These are phyloP conservation scores for Flaveria bidentis DNA, from an alignment of 129 eudicot genomes.

Conservation along the genomic window DNA sequence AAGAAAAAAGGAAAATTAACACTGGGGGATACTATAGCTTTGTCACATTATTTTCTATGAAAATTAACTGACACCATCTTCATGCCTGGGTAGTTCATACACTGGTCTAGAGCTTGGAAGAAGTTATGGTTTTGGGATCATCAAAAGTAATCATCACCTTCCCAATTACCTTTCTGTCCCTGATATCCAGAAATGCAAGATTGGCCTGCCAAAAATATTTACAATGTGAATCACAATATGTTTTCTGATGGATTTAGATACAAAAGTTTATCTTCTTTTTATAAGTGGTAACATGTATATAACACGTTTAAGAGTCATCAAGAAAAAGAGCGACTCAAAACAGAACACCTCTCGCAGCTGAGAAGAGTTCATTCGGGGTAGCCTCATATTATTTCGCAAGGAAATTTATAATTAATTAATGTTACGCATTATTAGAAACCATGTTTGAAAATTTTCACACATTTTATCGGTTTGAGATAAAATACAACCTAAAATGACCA, in stretches of 20 bases:
- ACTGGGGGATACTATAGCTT: neutral
- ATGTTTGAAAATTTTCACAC: neutral
- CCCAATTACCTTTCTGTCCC: constrained; percentile 83
- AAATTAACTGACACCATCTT: neutral
- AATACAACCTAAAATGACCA: neutral
- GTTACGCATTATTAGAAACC: neutral
- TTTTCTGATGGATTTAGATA: neutral
- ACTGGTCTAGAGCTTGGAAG: constrained; percentile 58
- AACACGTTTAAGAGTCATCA: neutral
- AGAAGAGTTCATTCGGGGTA: neutral
- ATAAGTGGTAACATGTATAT: neutral
- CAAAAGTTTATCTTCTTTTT: neutral
- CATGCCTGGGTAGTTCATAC: constrained; percentile 5
- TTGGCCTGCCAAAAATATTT: constrained; percentile 57
- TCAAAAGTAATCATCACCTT: constrained; percentile 81
- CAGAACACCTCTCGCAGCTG: neutral
- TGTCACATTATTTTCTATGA: neutral
- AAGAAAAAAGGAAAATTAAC: neutral
- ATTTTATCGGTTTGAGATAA: neutral
- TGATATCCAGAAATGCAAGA: constrained; percentile 79
- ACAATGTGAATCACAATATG: neutral
- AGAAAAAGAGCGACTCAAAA: neutral
- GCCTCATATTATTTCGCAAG: neutral
- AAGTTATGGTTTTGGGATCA: constrained; percentile 43
- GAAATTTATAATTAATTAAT: neutral